These are phyloP conservation scores for Aspergillus baeticus DNA, from an alignment of 495 filamentous ascomycete species.

Conservation along the genomic window DNA sequence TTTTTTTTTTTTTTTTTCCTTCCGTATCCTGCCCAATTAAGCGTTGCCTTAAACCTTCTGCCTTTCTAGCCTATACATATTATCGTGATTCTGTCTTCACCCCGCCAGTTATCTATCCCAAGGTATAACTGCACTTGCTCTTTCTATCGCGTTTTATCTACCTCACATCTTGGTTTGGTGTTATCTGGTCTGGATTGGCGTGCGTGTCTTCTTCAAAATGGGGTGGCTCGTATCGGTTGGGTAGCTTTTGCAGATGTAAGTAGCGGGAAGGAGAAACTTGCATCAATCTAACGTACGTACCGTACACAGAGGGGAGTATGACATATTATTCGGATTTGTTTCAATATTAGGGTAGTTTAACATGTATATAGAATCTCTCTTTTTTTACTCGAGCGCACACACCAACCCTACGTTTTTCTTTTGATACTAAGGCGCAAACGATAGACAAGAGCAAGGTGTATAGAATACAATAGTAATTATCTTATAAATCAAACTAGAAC, in stretches of 20 bases:
- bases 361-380: conserved; percentile 2
- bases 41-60: neutral
- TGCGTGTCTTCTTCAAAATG: too few relatives aligned
- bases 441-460: neutral
- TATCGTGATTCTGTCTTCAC: neutral
- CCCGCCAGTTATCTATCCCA: neutral
- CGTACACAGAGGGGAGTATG: neutral
- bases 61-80: neutral
- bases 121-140: neutral
- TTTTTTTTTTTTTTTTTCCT: neutral
- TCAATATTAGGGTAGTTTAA: neutral
- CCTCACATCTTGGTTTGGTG: neutral
- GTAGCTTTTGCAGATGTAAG: too few relatives aligned
- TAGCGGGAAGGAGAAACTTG: too few relatives aligned
- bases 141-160: neutral
- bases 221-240: too few relatives aligned
- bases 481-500: neutral
- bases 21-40: neutral
- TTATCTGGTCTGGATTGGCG: neutral
- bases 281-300: neutral
- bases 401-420: too few relatives aligned
- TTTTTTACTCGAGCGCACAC: neutral
- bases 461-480: neutral
- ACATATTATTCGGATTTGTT: neutral
- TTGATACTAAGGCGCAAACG: too few relatives aligned